Evolutionary conservation across 2,329 filamentous ascomycete species (phyloP).

Genomic region (Akanthomyces muscarius): DNA sequence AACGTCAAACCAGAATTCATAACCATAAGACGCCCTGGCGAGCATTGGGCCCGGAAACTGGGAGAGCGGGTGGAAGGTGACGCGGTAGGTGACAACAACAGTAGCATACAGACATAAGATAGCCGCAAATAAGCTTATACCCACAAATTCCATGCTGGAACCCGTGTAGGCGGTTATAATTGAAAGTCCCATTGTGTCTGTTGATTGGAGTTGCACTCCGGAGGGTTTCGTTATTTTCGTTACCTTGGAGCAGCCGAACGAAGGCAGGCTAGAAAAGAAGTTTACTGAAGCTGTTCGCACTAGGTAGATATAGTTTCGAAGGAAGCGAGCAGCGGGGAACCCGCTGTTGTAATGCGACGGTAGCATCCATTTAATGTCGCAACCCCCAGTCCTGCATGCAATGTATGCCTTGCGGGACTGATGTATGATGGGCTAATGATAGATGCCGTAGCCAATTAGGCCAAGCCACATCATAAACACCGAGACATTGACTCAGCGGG

Average conservation of each 20-base stretch:
- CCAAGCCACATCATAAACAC: not conserved
- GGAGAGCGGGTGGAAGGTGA: slow-evolving; percentile 21
- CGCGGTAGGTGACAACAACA: slow-evolving; percentile 17
- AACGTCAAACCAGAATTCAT: slow-evolving; percentile 26
- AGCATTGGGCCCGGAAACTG: slow-evolving; percentile 24
- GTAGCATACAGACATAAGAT: not conserved
- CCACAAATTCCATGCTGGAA: not conserved
- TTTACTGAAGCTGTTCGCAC: not conserved
- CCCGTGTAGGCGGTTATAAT: not conserved
- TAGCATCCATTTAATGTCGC: not conserved
- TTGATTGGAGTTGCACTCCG: not conserved
- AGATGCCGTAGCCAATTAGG: not conserved
- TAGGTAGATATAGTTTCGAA: not conserved
- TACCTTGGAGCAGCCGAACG: not conserved
- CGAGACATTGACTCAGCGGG: not conserved
- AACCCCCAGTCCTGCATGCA: not conserved
- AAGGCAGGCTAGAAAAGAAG: not conserved
- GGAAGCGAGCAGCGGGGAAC: not conserved
- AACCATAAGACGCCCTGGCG: slow-evolving; percentile 23
- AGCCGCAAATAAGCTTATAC: not conserved
- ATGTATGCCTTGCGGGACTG: not conserved
- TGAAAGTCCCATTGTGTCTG: not conserved
- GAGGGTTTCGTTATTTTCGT: not conserved
- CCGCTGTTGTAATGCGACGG: not conserved
- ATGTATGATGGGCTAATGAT: not conserved